A percentile compares a stretch with the other conserved stretches of the same genome.
phyloP scores from a whole-genome alignment of 768 basidiomycete species.

The Tylopilus balloui region DNA sequence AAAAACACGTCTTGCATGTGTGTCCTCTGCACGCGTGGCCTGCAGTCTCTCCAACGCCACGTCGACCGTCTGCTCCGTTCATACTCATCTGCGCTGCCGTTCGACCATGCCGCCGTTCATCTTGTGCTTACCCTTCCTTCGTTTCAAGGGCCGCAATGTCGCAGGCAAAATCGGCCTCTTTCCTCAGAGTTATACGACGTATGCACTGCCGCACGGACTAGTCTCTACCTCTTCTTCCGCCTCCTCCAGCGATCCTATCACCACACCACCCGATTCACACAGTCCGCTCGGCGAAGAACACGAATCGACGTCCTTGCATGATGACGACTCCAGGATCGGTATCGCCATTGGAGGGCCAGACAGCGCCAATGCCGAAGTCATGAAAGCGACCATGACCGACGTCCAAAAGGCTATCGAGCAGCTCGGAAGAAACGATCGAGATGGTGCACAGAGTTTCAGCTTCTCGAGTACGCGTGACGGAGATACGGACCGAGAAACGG shows the following conservation, averaged over 20 bases:
- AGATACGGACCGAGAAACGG: slow-evolving; percentile 42
- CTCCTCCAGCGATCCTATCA: slow-evolving; percentile 22
- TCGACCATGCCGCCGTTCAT: slow-evolving; percentile 24
- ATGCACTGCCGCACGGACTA: slow-evolving; percentile 40
- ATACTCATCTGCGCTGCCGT: no score
- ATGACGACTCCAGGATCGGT: slow-evolving; percentile 24
- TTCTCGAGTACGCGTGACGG: slow-evolving; percentile 66
- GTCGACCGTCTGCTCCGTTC: no score
- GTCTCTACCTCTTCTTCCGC: slow-evolving; percentile 27
- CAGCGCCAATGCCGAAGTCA: slow-evolving; percentile 47
- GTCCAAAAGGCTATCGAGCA: slow-evolving; percentile 90
- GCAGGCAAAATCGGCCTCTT: slow-evolving; percentile 86
- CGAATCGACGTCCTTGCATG: slow-evolving; percentile 35
- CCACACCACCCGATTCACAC: slow-evolving; percentile 27
- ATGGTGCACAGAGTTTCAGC: slow-evolving; percentile 68
- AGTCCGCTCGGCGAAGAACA: slow-evolving; percentile 47
- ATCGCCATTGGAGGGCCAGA: slow-evolving; percentile 26
- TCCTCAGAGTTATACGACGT: slow-evolving; percentile 81
- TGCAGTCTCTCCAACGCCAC: not conserved
- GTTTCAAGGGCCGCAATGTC: slow-evolving; percentile 70
- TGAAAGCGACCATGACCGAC: slow-evolving; percentile 86
- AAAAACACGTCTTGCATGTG: slow-evolving; percentile 2
- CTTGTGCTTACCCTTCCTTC: slow-evolving; percentile 20
- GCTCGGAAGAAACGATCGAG: slow-evolving; percentile 56
- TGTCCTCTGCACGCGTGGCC: not conserved